These are phyloP conservation scores for Talaromyces sp. DNA, from an alignment of 2,329 filamentous ascomycete genomes.

Conservation along the genomic window DNA sequence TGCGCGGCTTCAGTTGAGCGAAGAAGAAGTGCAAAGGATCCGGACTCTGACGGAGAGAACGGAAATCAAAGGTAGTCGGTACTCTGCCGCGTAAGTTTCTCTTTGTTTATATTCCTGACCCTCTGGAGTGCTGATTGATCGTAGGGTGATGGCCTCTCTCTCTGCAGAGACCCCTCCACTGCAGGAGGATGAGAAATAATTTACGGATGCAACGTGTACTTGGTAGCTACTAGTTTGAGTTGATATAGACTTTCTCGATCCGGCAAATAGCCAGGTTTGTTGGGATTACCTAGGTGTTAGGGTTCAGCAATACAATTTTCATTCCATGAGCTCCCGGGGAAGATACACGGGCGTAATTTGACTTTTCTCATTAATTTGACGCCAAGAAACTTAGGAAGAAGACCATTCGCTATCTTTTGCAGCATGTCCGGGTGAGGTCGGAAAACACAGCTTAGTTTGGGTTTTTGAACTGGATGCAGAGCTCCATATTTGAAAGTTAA, in stretches of 20 bases:
- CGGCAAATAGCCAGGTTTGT: neutral
- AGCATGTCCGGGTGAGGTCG: too few species aligned
- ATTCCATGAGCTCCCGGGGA: neutral
- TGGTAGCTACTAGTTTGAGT: neutral
- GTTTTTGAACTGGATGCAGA: neutral
- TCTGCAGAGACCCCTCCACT: neutral
- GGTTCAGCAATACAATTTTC: neutral
- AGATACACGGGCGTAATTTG: too few species aligned
- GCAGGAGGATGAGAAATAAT: neutral
- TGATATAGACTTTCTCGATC: neutral
- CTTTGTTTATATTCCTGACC: neutral
- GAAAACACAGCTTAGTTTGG: neutral
- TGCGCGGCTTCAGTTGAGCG: constrained; percentile 28
- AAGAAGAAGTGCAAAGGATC: constrained; percentile 12
- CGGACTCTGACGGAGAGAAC: constrained; percentile 14
- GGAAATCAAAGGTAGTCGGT: constrained; percentile 16
- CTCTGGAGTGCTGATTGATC: neutral
- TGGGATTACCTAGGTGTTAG: neutral
- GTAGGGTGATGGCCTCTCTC: neutral
- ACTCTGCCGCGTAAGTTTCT: constrained; percentile 15
- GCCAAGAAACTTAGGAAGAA: too few species aligned
- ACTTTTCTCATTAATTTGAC: too few species aligned
- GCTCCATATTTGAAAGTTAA: neutral
- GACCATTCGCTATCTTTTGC: too few species aligned
- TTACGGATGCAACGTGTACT: neutral